Conservation (phyloP, 2,329 filamentous ascomycete genomes). For the Monilinia fructigena region DNA sequence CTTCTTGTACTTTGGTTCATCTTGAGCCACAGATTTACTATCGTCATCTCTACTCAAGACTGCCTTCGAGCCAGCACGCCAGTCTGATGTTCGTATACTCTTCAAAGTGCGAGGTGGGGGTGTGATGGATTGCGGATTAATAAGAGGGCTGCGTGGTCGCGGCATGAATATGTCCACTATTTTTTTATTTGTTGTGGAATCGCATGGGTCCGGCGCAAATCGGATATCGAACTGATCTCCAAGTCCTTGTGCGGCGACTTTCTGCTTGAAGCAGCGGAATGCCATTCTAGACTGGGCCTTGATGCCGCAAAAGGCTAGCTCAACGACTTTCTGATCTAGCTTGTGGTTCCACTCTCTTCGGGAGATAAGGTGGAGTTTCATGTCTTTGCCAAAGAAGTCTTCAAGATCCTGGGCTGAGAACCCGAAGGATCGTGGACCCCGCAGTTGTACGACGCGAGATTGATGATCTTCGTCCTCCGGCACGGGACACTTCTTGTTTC, state of each 20-base stretch:
- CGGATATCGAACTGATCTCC: slow-evolving; percentile 14
- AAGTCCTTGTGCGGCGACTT: neutral
- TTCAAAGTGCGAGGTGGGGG: neutral
- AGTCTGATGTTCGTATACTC: neutral
- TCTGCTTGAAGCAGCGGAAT: slow-evolving; percentile 19
- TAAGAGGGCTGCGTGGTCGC: neutral
- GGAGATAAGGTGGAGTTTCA: slow-evolving; percentile 24
- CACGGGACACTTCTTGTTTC: slow-evolving; percentile 21
- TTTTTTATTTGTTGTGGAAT: slow-evolving; percentile 13
- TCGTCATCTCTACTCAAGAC: too few species aligned
- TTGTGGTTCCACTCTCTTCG: slow-evolving; percentile 12
- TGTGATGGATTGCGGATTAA: neutral
- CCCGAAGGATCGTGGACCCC: slow-evolving; percentile 3
- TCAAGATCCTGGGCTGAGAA: slow-evolving; percentile 15
- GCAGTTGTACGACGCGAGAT: slow-evolving; percentile 25
- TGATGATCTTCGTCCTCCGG: slow-evolving; percentile 16
- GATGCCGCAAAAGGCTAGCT: slow-evolving; percentile 22
- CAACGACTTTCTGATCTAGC: slow-evolving; percentile 7
- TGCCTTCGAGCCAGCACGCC: neutral
- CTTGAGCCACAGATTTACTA: neutral
- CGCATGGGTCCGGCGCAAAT: slow-evolving; percentile 25
- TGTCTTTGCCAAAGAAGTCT: slow-evolving; percentile 22
- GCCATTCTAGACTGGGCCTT: slow-evolving; percentile 21
- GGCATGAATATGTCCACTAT: slow-evolving; percentile 14
- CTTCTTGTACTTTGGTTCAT: slow-evolving; percentile 3